These are phyloP conservation scores for Prosopis cineraria DNA, from an alignment of 306 rosid genomes.

Conservation along the genomic window DNA sequence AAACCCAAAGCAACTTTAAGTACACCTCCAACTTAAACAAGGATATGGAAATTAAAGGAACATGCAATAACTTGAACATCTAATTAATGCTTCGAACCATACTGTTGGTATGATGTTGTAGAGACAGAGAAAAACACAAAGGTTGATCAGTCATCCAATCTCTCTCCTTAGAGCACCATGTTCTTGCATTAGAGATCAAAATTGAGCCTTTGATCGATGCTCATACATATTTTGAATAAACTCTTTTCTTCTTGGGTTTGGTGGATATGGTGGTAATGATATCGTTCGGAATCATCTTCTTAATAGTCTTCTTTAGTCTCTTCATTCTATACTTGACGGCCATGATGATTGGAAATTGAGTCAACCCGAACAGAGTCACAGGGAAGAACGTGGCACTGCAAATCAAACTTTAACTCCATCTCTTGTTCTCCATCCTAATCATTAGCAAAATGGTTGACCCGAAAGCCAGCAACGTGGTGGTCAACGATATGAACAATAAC, in stretches of 20 bases:
- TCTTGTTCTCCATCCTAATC: not conserved
- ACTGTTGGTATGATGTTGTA: too few species aligned
- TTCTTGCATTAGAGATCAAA: too few species aligned
- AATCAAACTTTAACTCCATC: constrained; percentile 8
- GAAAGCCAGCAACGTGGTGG: constrained; percentile 35
- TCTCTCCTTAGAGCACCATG: too few species aligned
- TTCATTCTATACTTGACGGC: not conserved
- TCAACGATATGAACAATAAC: constrained; percentile 36
- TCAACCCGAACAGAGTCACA: constrained; percentile 26
- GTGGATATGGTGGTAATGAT: not conserved
- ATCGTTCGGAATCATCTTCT: not conserved
- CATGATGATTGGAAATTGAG: constrained; percentile 30
- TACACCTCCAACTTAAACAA: too few species aligned
- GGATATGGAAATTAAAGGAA: too few species aligned
- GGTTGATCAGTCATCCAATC: too few species aligned
- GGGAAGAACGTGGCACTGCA: constrained; percentile 34
- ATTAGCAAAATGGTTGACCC: constrained; percentile 32
- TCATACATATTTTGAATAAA: not conserved
- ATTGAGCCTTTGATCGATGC: too few species aligned
- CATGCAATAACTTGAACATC: too few species aligned
- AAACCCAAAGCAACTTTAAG: too few species aligned
- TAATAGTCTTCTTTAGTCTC: not conserved
- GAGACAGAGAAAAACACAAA: too few species aligned
- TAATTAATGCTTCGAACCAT: too few species aligned
- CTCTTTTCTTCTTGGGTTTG: not conserved